A percentile compares a stretch with the other conserved stretches of the same genome.
These are phyloP conservation scores for Phytophthora pistaciae DNA, from an alignment of 352 stramenopile genomes.

Conservation along the genomic window DNA sequence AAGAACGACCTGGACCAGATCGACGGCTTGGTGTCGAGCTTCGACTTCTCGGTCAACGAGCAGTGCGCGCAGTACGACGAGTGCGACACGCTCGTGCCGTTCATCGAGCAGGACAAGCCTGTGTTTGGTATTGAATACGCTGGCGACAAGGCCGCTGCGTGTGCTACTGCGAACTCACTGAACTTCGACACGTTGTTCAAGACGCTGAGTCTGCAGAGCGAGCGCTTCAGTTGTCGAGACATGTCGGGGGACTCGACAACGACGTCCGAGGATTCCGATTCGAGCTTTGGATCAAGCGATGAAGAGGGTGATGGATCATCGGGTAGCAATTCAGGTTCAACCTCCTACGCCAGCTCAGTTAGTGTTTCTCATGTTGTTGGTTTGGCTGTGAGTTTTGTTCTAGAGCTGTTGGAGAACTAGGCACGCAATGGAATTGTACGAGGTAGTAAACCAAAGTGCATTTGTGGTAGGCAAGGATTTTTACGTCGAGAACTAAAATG, in stretches of 20 bases:
- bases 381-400: too few species aligned
- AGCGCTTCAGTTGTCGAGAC: conserved; percentile 47
- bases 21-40: conserved; percentile 42
- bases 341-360: neutral
- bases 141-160: conserved; percentile 36
- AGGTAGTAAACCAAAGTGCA: too few species aligned
- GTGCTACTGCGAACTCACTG: conserved; percentile 37
- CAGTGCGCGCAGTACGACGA: conserved; percentile 64
- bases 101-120: conserved; percentile 59
- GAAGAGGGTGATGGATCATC: neutral
- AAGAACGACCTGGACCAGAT: conserved; percentile 67
- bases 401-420: too few species aligned
- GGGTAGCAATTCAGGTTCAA: neutral
- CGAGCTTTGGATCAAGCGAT: neutral
- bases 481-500: too few species aligned
- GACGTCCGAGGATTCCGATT: neutral
- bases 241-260: conserved; percentile 2
- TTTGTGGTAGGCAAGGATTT: too few species aligned
- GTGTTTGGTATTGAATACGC: conserved; percentile 73
- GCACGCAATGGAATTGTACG: too few species aligned
- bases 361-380: too few species aligned
- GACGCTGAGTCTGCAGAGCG: conserved; percentile 36
- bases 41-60: conserved; percentile 74
- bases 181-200: conserved; percentile 56
- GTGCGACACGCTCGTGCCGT: conserved; percentile 46